A percentile compares a stretch with the other conserved stretches of the same genome.
These are phyloP conservation scores for Schizosaccharomyces versatilis DNA, from an alignment of 1,139 yeast genomes.

Conservation along the genomic window DNA sequence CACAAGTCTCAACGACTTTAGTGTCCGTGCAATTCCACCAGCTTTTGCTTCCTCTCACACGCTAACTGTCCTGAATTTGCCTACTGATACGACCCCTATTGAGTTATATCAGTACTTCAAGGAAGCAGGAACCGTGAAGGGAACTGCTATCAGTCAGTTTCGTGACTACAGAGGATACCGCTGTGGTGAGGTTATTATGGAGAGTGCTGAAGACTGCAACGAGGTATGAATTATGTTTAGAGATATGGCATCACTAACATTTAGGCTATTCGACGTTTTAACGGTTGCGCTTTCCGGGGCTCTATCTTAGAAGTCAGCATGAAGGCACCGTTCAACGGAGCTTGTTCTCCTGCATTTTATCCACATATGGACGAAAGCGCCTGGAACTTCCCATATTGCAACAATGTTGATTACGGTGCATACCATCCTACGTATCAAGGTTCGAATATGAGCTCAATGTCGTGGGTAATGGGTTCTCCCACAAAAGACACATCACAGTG, in stretches of 20 bases:
- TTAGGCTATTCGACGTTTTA: neutral
- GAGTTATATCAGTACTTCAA: neutral
- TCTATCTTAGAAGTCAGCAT: neutral
- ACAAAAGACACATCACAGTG: neutral
- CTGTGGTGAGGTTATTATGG: slow-evolving; percentile 2
- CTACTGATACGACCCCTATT: neutral
- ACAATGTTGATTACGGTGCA: no score
- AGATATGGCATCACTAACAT: neutral
- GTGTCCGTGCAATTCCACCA: neutral
- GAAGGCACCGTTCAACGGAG: neutral
- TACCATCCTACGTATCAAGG: neutral
- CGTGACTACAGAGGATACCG: neutral
- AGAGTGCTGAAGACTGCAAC: neutral
- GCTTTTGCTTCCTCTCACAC: neutral
- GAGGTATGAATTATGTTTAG: neutral
- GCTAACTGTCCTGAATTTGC: neutral
- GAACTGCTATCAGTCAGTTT: neutral
- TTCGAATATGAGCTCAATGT: neutral
- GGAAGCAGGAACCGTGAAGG: neutral
- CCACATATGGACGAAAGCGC: neutral
- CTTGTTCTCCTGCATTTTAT: neutral
- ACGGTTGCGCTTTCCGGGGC: neutral
- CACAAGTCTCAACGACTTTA: neutral
- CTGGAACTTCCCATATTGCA: neutral
- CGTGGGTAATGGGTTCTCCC: slow-evolving; percentile 1